Base-by-base conservation (phyloP, 345 rosid species). In the Eucalyptus tenuipes region DNA sequence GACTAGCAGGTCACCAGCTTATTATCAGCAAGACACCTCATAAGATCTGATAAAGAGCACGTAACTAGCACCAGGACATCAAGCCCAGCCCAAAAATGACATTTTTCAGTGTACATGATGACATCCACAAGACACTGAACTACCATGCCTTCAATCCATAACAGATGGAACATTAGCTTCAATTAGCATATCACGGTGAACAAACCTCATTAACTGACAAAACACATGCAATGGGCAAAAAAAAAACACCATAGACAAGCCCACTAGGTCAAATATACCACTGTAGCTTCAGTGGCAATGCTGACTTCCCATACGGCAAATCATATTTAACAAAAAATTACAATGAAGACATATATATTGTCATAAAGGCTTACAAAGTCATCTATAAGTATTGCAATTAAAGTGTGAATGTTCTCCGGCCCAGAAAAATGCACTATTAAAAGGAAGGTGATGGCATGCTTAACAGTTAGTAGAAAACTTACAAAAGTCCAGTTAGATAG, bases 401-500 rank as follows among this genome's bases (percentile, higher is more conserved):
- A 25, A 85, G 25, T 49, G 61, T 49, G 27, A 85, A 85, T 16
- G 37, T 75, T 75, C 82, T 75, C 82, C 18, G 47, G 27, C 82
- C 82, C 88, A 86, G 45, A 50, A 27, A 57, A 86, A 86, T 52
- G 79, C n/a, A 52, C 57, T 52, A 27, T 40, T 27, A 52, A 86
- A 86, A 42, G 50, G 47, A 27, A 49, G 40, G 49, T n/a, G 12
- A 59, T 59, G 68, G 88, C 25, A 53, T 57, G n/a, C 33, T 22
- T 24, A 57, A 61, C 7, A 37, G 82, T 86, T 53, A 31, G 86
- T 29, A 50, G 88, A 90, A 85, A 87, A 93, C 98, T 96, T 94
- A 95, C 98, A 91, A 91, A 15, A 93, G 53, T 87, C 97, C 98
- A 33, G 89, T 49, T 27, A 97, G 91, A 91, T 96, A 97, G 91